Conservation (phyloP, 1,284 basidiomycete genomes). For the Athelia sp. region DNA sequence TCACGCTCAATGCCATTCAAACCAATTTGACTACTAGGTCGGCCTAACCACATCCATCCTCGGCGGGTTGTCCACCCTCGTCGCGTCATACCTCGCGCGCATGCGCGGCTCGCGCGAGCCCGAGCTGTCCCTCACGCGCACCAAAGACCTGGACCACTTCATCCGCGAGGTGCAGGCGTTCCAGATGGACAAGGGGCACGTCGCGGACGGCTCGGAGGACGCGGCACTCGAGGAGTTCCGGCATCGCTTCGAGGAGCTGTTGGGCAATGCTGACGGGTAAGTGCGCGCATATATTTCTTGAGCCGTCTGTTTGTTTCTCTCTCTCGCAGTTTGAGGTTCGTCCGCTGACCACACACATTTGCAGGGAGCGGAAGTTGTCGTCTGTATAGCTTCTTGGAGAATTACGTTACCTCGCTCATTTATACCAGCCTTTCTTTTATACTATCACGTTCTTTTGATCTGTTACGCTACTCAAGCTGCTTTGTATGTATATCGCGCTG, state of each 20-base stretch:
- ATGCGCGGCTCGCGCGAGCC: conserved; percentile 64
- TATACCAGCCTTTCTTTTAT: no score
- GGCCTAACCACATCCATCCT: conserved; percentile 32
- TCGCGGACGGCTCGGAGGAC: conserved; percentile 19
- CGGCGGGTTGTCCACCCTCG: conserved; percentile 53
- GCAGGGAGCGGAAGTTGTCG: no score
- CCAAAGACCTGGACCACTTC: conserved; percentile 59
- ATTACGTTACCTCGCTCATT: no score
- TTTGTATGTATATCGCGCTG: no score
- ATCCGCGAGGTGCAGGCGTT: conserved; percentile 55
- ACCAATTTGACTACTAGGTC: conserved; percentile 18
- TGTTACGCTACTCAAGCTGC: no score
- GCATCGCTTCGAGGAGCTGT: conserved; percentile 28
- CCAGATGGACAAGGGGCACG: conserved; percentile 50
- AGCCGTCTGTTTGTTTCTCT: no score
- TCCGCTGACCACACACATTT: no score
- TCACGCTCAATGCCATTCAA: not conserved
- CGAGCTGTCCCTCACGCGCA: conserved; percentile 45
- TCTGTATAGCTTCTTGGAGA: no score
- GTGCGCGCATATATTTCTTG: not conserved
- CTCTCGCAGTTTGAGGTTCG: no score
- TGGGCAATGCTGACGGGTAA: conserved; percentile 25
- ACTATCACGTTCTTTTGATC: no score
- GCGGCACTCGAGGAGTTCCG: conserved; percentile 19
- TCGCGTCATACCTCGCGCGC: conserved; percentile 67